phyloP scores from a whole-genome alignment of 495 filamentous ascomycete genomes.

The Daldinia loculata region DNA sequence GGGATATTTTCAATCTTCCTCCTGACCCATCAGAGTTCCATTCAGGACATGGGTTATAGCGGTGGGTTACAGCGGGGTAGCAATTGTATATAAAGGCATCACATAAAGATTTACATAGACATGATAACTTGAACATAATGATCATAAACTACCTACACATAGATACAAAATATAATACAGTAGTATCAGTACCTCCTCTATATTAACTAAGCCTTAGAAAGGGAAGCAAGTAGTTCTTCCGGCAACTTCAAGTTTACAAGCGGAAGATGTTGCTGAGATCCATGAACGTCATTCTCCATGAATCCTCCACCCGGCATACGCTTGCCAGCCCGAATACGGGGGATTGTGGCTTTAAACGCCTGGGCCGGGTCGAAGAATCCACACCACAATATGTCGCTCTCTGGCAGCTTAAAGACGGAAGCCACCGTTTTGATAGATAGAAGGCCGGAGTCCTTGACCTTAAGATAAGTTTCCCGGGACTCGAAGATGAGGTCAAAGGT shows the following conservation, averaged over 20 bases:
- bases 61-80: not conserved
- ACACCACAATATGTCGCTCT: slow-evolving; percentile 50
- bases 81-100: not conserved
- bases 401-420: slow-evolving; percentile 45
- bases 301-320: slow-evolving; percentile 38
- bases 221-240: slow-evolving; percentile 24
- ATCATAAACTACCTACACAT: not conserved
- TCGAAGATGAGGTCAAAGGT: slow-evolving; percentile 62
- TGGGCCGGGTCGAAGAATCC: slow-evolving; percentile 57
- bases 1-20: slow-evolving; percentile 32
- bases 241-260: slow-evolving; percentile 42
- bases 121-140: not conserved
- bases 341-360: slow-evolving; percentile 56
- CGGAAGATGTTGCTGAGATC: slow-evolving; percentile 46
- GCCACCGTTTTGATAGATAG: slow-evolving; percentile 46
- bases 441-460: slow-evolving; percentile 47
- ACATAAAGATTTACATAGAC: not conserved
- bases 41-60: slow-evolving; percentile 16
- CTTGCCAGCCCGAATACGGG: slow-evolving; percentile 38
- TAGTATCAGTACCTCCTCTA: not conserved
- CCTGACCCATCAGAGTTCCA: slow-evolving; percentile 19
- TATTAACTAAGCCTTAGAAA: not conserved
- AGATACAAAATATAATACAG: slow-evolving; percentile 18
- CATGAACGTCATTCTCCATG: slow-evolving; percentile 54
- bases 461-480: slow-evolving; percentile 42